Conservation (phyloP, 2,329 filamentous ascomycete species). For the Exophiala phaeomuriformis region DNA sequence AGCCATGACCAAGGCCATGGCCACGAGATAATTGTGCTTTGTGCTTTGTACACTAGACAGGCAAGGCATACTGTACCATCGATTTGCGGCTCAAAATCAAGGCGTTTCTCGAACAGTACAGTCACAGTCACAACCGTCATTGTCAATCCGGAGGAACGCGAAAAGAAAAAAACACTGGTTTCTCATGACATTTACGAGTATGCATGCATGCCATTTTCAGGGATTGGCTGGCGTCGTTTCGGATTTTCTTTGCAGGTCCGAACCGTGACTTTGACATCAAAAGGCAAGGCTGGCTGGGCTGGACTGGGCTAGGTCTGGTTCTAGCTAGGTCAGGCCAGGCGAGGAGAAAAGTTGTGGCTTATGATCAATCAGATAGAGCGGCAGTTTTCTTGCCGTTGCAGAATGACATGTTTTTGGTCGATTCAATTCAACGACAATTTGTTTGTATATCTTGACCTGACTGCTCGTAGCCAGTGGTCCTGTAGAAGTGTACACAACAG, state of each 20-base stretch:
- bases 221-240: slow-evolving; percentile 14
- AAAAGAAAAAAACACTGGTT: too few species aligned
- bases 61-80: too few species aligned
- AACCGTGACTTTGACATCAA: background rate
- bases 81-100: too few species aligned
- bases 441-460: background rate
- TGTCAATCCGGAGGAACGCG: too few species aligned
- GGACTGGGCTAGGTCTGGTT: too few species aligned
- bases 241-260: slow-evolving; percentile 4
- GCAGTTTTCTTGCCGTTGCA: slow-evolving; percentile 1
- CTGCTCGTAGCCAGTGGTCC: background rate
- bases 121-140: too few species aligned
- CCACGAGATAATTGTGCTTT: slow-evolving; percentile 61
- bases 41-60: background rate
- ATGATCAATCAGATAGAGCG: slow-evolving; percentile 14
- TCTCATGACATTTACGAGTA: slow-evolving; percentile 5
- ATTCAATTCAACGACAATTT: background rate
- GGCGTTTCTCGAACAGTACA: too few species aligned
- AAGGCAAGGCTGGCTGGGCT: background rate
- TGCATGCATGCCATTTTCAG: slow-evolving; percentile 12
- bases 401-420: background rate
- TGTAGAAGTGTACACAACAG: too few species aligned
- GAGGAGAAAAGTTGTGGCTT: slow-evolving; percentile 2
- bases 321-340: background rate
- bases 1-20: slow-evolving; percentile 96